Conservation (phyloP, 1,284 basidiomycete genomes). For the Grifola frondosa region DNA sequence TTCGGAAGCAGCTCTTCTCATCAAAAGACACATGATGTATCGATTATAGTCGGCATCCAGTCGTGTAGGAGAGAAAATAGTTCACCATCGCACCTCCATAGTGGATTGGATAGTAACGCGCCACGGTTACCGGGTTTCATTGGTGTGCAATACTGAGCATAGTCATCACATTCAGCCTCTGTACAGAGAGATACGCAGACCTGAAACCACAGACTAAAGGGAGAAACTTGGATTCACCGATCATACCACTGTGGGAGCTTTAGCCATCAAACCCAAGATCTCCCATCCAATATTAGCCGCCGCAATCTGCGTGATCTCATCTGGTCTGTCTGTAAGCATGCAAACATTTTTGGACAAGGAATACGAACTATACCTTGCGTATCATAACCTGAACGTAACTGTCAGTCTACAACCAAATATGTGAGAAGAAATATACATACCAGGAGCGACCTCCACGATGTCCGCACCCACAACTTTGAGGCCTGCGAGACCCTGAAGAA, state of each 20-base stretch:
- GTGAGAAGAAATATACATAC: constrained; percentile 11
- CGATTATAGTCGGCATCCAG: too few species aligned
- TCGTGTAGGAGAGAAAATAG: too few species aligned
- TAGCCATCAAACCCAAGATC: constrained; percentile 33
- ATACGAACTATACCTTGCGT: constrained; percentile 28
- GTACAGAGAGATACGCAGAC: too few species aligned
- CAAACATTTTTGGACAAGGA: too few species aligned
- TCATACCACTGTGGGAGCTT: constrained; percentile 25
- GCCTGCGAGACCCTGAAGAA: constrained; percentile 37
- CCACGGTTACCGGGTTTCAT: not conserved
- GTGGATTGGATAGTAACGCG: too few species aligned
- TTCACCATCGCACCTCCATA: too few species aligned
- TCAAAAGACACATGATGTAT: too few species aligned
- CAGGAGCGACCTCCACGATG: constrained; percentile 40
- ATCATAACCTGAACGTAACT: constrained; percentile 23
- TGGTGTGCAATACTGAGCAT: not conserved
- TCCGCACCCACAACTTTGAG: constrained; percentile 42
- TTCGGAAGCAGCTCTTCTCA: too few species aligned
- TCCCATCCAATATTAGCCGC: constrained; percentile 36
- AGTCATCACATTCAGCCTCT: too few species aligned
- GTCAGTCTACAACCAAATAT: not conserved
- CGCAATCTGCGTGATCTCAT: constrained; percentile 36
- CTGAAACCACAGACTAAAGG: not conserved
- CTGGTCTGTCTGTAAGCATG: too few species aligned
- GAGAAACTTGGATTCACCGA: not conserved